phyloP scores from a whole-genome alignment of 108 stramenopile genomes.

The Discostella stelligeroides region DNA sequence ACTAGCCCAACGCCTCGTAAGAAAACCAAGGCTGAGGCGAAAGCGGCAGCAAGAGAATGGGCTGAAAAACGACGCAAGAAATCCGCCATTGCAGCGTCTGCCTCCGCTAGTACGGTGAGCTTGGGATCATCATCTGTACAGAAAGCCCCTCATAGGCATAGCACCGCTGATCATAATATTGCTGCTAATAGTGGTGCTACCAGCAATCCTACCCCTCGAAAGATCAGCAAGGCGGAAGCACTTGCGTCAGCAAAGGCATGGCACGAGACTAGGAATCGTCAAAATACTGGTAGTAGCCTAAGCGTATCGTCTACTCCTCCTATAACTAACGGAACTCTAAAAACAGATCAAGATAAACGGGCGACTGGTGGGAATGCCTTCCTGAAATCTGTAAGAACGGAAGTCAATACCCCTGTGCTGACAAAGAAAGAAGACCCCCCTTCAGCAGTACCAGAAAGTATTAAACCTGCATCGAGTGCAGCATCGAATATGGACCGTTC shows the following conservation, averaged over 20 bases:
- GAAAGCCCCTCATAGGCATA: too few species aligned
- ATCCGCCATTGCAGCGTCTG: too few species aligned
- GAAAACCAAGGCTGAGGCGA: neutral
- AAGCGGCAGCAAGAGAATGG: constrained; percentile 1
- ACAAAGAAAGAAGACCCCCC: neutral
- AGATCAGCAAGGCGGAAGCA: neutral
- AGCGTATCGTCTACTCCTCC: neutral
- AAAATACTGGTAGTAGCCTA: neutral
- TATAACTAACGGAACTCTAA: too few species aligned
- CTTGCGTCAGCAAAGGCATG: constrained; percentile 1
- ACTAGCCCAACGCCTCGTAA: constrained; percentile 2
- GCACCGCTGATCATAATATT: too few species aligned
- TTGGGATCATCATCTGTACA: too few species aligned
- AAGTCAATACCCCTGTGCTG: neutral
- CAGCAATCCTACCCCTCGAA: neutral
- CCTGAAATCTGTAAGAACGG: constrained; percentile 2
- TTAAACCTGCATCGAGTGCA: neutral
- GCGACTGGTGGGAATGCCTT: neutral
- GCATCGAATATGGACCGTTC: neutral
- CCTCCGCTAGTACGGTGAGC: too few species aligned
- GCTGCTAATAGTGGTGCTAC: too few species aligned
- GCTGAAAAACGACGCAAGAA: neutral
- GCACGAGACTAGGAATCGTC: neutral
- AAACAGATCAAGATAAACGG: neutral
- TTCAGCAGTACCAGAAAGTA: neutral